Evolutionary conservation across 441 rosid species (phyloP).

Genomic region (Gossypium schwendimanii): DNA sequence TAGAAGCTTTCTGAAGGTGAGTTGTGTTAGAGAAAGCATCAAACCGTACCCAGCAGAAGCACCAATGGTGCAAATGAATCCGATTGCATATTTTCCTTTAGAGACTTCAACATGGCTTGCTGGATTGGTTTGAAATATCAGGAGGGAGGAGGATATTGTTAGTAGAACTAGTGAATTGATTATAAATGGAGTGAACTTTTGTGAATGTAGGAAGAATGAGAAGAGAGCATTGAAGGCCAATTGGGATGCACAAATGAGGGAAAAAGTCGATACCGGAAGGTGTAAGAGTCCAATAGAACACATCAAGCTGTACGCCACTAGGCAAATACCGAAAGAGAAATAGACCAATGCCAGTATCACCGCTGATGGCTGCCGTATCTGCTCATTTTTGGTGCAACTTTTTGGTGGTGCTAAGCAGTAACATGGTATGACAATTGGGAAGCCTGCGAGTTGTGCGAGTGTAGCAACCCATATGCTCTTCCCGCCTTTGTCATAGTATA

Average conservation of each 20-base stretch:
- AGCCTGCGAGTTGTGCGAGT: conserved; percentile 32
- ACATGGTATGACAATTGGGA: conserved; percentile 39
- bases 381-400: background rate
- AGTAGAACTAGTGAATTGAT: conserved; percentile 46
- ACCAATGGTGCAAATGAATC: conserved; percentile 38
- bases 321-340: conserved; percentile 26
- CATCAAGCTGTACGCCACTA: conserved; percentile 25
- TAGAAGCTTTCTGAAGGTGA: background rate
- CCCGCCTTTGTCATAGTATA: conserved; percentile 28
- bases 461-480: conserved; percentile 36
- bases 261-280: conserved; percentile 50
- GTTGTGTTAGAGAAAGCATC: conserved; percentile 12
- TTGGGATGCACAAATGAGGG: conserved; percentile 37
- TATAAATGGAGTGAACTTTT: conserved; percentile 41
- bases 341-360: conserved; percentile 16
- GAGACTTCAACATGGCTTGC: conserved; percentile 19
- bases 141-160: conserved; percentile 39
- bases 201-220: conserved; percentile 35
- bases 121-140: conserved; percentile 32
- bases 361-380: background rate
- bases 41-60: conserved; percentile 33
- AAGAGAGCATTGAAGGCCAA: conserved; percentile 46
- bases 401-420: background rate
- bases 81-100: conserved; percentile 26
- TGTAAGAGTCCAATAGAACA: conserved; percentile 40